Conservation (phyloP, 2,329 filamentous ascomycete species). For the Stagonosporopsis vannaccii region DNA sequence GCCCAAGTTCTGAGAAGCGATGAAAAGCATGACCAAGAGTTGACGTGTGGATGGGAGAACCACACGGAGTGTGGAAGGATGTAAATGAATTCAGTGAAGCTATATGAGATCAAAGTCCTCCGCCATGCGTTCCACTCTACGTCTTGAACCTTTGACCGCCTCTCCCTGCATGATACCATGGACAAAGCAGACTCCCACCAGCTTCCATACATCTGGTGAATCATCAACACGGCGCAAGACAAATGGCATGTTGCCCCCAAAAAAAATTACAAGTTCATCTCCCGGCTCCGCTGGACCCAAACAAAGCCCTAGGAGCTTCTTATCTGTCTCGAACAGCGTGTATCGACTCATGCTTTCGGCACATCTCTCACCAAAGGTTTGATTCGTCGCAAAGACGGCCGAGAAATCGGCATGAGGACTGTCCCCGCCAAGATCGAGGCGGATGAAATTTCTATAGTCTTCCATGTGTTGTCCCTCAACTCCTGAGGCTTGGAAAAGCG, state of each 20-base stretch:
- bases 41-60: background rate
- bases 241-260: background rate
- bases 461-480: background rate
- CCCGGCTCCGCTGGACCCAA: background rate
- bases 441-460: background rate
- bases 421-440: background rate
- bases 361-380: background rate
- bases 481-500: background rate
- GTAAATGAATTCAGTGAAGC: background rate
- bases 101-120: background rate
- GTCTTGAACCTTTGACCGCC: background rate
- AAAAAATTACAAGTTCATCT: background rate
- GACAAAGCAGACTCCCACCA: conserved; percentile 12
- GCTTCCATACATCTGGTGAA: background rate
- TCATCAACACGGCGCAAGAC: conserved; percentile 3
- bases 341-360: background rate
- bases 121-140: background rate
- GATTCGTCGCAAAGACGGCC: too few relatives aligned
- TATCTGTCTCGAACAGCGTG: background rate
- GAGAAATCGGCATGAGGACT: background rate
- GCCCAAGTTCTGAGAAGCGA: conserved; percentile 58
- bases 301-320: background rate
- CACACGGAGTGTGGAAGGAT: background rate
- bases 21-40: background rate
- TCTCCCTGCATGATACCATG: conserved; percentile 4